A percentile compares a stretch with the other conserved stretches of the same genome.
Evolutionary conservation across 345 rosid genomes (phyloP).

Genomic region (Populus ilicifolia): DNA sequence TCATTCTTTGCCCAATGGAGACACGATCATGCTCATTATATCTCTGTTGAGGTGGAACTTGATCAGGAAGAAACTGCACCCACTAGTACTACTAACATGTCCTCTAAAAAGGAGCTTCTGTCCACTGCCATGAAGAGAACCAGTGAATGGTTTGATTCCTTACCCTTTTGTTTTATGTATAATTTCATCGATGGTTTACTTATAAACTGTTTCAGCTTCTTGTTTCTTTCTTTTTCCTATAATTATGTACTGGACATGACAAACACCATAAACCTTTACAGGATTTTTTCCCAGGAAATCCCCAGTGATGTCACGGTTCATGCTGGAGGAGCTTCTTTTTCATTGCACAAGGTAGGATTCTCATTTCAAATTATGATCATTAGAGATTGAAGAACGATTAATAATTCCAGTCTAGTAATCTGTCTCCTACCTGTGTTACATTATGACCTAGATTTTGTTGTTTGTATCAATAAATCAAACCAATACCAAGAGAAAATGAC

Average conservation of each 20-base stretch:
- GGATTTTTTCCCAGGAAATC: conserved; percentile 95
- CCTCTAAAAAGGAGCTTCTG: conserved; percentile 68
- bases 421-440: neutral
- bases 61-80: conserved; percentile 37
- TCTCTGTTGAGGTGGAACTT: conserved; percentile 50
- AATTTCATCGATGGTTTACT: neutral
- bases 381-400: neutral
- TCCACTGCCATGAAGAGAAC: conserved; percentile 92
- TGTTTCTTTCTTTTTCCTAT: neutral
- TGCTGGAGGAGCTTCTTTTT: conserved; percentile 68
- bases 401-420: neutral
- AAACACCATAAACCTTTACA: conserved; percentile 24
- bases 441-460: neutral
- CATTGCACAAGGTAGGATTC: conserved; percentile 69
- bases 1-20: conserved; percentile 24
- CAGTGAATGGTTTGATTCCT: conserved; percentile 61
- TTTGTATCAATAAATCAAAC: neutral
- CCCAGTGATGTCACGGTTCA: conserved; percentile 84
- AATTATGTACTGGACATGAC: neutral
- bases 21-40: conserved; percentile 31
- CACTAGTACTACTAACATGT: conserved; percentile 37
- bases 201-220: neutral
- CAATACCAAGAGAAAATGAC: neutral
- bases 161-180: neutral
- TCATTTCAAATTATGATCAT: conserved; percentile 5